phyloP scores from a whole-genome alignment of 225 moss, liverwort and hornwort genomes.

The Climacium dendroides region DNA sequence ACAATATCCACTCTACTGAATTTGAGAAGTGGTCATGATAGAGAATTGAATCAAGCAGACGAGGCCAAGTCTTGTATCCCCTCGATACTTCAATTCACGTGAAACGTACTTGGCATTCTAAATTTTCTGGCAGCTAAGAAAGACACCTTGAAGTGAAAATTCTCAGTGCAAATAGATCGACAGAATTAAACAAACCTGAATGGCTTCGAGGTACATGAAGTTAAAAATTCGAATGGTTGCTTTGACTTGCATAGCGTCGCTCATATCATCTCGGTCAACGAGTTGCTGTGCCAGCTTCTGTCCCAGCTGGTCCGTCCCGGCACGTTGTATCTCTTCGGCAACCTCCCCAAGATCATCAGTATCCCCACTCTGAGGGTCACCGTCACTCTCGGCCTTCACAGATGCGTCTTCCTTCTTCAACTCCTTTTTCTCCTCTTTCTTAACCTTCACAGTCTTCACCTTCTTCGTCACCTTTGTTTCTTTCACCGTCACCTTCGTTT shows the following conservation, averaged over 20 bases:
- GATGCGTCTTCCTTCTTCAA: not conserved
- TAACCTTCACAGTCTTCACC: not conserved
- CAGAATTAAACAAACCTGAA: slow-evolving; percentile 13
- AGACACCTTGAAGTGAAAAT: not conserved
- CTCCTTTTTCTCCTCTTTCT: not conserved
- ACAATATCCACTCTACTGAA: not conserved
- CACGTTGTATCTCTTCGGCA: not conserved
- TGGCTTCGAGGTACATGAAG: slow-evolving; percentile 38
- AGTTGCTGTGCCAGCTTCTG: slow-evolving; percentile 22
- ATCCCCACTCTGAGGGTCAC: not conserved
- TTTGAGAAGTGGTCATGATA: not conserved
- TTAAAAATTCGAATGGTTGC: slow-evolving; percentile 50
- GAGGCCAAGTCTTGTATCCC: not conserved
- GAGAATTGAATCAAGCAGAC: not conserved
- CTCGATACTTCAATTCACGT: not conserved
- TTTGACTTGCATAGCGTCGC: slow-evolving; percentile 29
- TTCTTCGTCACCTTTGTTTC: slow-evolving; percentile 10
- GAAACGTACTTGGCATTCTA: not conserved
- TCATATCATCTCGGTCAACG: slow-evolving; percentile 9
- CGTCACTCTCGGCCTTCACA: not conserved
- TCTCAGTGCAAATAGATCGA: not conserved
- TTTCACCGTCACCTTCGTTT: slow-evolving; percentile 3
- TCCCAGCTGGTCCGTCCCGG: not conserved
- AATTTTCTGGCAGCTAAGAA: not conserved
- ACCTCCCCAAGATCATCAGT: slow-evolving; percentile 17